Conservation (phyloP, 106 monocot species). For the Apostasia ramifera region DNA sequence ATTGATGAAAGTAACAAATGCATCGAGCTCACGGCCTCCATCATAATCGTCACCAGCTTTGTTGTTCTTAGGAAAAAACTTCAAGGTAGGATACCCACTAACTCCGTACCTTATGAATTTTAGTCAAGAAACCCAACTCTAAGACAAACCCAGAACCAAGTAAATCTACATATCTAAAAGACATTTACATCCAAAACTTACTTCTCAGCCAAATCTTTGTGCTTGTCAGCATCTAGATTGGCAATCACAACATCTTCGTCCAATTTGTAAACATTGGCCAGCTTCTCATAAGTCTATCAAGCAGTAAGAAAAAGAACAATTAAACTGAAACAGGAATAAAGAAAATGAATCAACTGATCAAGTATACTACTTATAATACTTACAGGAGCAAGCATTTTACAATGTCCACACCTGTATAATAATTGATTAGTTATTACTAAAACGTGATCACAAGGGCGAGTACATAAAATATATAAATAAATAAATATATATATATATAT, state of each 20-base stretch:
- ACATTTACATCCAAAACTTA: constrained; percentile 22
- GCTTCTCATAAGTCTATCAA: constrained; percentile 81
- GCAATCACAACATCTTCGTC: constrained; percentile 83
- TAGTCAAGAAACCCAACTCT: too few relatives aligned
- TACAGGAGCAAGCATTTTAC: constrained; percentile 95
- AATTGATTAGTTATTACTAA: background rate
- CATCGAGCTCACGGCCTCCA: constrained; percentile 67
- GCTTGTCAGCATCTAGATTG: constrained; percentile 89
- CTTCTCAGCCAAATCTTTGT: constrained; percentile 91
- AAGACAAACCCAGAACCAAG: too few relatives aligned
- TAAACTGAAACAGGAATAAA: too few relatives aligned
- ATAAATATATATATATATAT: background rate
- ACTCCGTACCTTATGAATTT: constrained; percentile 62
- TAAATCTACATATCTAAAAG: too few relatives aligned
- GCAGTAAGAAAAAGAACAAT: background rate
- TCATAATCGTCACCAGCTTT: constrained; percentile 97
- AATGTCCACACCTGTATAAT: constrained; percentile 85
- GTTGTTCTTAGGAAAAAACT: constrained; percentile 91
- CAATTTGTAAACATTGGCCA: constrained; percentile 62
- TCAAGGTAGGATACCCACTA: constrained; percentile 85
- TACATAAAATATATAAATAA: too few relatives aligned
- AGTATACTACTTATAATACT: constrained; percentile 20
- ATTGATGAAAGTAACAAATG: constrained; percentile 86
- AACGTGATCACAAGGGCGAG: background rate
- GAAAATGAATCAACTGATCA: too few relatives aligned